Base-by-base conservation (phyloP, 345 rosid species). In the Moricandia moricandioides region DNA sequence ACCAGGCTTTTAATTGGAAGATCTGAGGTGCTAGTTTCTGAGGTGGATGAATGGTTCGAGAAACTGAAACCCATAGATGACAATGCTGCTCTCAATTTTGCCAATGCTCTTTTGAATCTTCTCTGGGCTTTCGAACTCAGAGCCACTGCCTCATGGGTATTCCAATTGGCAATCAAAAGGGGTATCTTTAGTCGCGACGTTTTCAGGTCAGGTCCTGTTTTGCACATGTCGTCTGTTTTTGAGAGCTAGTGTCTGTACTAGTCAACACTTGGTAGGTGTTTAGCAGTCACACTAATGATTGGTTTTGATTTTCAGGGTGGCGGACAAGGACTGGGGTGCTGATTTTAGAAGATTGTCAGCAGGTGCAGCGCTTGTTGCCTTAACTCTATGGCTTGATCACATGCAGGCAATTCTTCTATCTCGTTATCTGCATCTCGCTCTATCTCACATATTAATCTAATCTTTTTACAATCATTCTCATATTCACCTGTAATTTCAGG, bases 271-370 rank as follows among this genome's bases (percentile, higher is more conserved):
- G 54, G 68, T 17, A 30, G 34, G 70, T 52, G 57, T 37, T 62
- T 54, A 62, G 51, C 27, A 34, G 67, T 70, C 31, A 55, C 55
- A 21, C 43, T 49, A 45, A 1, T 65, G 52, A 34, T 30, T 72
- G 57, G 31, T 79, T 37, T 52, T 80, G 78, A 69, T 78, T 21
- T 66, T 63, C 89, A 94, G 98, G 83, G 93, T 94, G 69, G 91
- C 96, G 63, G 98, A 89, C 71, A 90, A 88, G 75, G 93, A 90
- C 59, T 91, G 98, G 98, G 95, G 97, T 35, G 96, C 98, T 69
- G 98, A 94, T 82, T 85, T 94, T 65, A 86, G 98, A 71, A 91
- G 86, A 84, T 67, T 94, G 69, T 94, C 98, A 8, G 98, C 91
- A 51, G 98, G 98, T 80, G 85, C 97, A 70, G 94, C 98, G 51